phyloP scores from a whole-genome alignment of 208 protist genomes.

The Trypanosoma scelopori region DNA sequence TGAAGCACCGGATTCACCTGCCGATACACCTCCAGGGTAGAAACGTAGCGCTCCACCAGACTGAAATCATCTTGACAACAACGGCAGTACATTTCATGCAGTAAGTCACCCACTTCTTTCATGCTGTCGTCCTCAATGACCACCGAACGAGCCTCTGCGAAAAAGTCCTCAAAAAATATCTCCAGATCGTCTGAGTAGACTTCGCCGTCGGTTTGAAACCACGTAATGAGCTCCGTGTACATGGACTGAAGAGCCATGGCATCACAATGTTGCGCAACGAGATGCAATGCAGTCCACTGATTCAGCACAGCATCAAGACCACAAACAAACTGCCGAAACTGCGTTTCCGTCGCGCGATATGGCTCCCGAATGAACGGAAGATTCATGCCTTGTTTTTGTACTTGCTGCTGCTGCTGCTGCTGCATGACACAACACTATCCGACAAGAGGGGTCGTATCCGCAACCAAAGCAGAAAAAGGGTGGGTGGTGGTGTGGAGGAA shows the following conservation, averaged over 20 bases:
- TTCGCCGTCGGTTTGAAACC: slow-evolving; percentile 70
- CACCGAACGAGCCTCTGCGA: slow-evolving; percentile 58
- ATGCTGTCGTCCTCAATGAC: slow-evolving; percentile 86
- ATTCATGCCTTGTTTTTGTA: slow-evolving; percentile 12
- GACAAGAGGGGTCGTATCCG: slow-evolving; percentile 7
- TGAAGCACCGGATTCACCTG: slow-evolving; percentile 66
- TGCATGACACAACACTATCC: slow-evolving; percentile 10
- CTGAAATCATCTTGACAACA: slow-evolving; percentile 73
- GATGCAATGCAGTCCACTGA: slow-evolving; percentile 85
- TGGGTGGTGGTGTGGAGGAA: no score
- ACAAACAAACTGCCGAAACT: slow-evolving; percentile 61
- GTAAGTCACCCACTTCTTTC: slow-evolving; percentile 73
- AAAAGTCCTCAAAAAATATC: slow-evolving; percentile 89
- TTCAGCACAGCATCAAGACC: slow-evolving; percentile 73
- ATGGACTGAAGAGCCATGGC: slow-evolving; percentile 49
- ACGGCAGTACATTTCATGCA: slow-evolving; percentile 89
- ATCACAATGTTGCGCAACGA: slow-evolving; percentile 80
- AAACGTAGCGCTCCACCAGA: slow-evolving; percentile 54
- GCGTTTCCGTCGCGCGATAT: slow-evolving; percentile 57
- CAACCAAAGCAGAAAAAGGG: slow-evolving; percentile 24
- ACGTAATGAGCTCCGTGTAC: slow-evolving; percentile 61
- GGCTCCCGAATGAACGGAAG: slow-evolving; percentile 34
- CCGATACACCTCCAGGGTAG: slow-evolving; percentile 47
- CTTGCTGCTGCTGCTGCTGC: slow-evolving; percentile 22
- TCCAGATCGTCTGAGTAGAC: slow-evolving; percentile 86